Evolutionary conservation across 2,329 filamentous ascomycete genomes (phyloP), one percentile per base, ranked within the genome.

Genomic region (Byssochlamys sp.): DNA sequence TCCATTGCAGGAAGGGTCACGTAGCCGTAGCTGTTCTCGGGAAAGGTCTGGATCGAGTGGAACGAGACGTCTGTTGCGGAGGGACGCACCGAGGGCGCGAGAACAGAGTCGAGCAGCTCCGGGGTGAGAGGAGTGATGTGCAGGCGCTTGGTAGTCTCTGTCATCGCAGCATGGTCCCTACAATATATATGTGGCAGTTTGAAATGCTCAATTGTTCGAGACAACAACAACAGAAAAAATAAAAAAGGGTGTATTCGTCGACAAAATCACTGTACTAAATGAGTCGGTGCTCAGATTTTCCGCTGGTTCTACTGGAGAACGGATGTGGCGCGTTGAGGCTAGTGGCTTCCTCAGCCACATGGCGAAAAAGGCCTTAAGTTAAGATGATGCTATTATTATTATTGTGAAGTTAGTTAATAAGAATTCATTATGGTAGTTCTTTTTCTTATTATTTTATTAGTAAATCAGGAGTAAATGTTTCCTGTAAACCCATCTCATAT

Each of bases 21-120:
- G 75, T 89, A 99, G 57, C 92, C 94, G 84, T 90, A 99, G 55
- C 84, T 86, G 69, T 84, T 88, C 63, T 99, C 94, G 12, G 92
- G 92, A 62, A 95, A 96, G 0, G 91, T 91, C 68, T 90, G 83
- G 63, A 96, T 76, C 4, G 80, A 79, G 73, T 97, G 92, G 75
- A 87, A 96, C n/a, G 91, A 96, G 55, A 96, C 83, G 69, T 91
- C 89, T 60, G 84, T 84, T 24, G 89, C 90, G 52, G 78, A 77
- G 12, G 84, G 79, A 35, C 84, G 82, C 12, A 89, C 69, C 0
- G 86, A 81, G 0, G 86, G 78, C 25, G 89, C 85, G 53, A 99
- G 73, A 59, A 95, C 83, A 53, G 87, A 79, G 57, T 83, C 81
- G 57, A 94, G 78, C 19, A 97, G 82, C 6, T 87, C 83, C 45